Percentiles rank a stretch among this genome's conserved stretches.
These are phyloP conservation scores for Vanrija sp. DNA, from an alignment of 1,284 basidiomycete genomes.

Conservation along the genomic window DNA sequence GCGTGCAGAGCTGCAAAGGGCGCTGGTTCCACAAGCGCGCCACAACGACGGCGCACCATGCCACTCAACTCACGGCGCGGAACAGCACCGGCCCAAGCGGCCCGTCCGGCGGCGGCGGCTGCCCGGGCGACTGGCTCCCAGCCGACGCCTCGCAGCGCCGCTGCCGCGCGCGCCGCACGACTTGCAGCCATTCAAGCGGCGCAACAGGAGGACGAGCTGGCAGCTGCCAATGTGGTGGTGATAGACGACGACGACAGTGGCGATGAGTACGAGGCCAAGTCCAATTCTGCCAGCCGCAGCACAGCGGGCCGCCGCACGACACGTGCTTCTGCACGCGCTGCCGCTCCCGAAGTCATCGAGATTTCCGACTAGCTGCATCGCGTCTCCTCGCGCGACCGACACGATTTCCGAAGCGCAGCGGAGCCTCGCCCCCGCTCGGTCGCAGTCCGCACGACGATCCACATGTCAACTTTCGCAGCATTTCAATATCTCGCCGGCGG, in stretches of 20 bases:
- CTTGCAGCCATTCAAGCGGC: conserved; percentile 15
- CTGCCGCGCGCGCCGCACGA: conserved; percentile 7
- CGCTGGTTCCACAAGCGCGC: neutral
- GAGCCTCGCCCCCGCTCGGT: no score
- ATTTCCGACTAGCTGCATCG: conserved; percentile 2
- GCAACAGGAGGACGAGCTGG: no score
- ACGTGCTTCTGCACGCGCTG: neutral
- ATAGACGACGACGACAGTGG: no score
- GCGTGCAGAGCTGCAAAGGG: conserved; percentile 15
- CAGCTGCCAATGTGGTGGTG: no score
- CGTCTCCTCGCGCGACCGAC: no score
- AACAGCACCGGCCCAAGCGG: neutral
- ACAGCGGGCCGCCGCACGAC: neutral
- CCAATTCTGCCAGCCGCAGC: neutral
- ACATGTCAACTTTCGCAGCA: no score
- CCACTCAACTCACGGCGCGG: neutral
- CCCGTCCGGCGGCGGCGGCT: neutral
- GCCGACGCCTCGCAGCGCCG: conserved; percentile 1
- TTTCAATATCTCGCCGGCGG: no score
- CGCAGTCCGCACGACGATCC: no score
- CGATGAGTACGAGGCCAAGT: neutral
- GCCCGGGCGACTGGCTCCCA: neutral
- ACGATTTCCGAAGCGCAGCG: no score
- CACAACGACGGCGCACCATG: neutral
- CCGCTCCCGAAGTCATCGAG: conserved; percentile 8